Percentiles rank a stretch among this genome's conserved stretches.
phyloP scores from a whole-genome alignment of 345 rosid genomes.

The Erysimum cheiranthoides region DNA sequence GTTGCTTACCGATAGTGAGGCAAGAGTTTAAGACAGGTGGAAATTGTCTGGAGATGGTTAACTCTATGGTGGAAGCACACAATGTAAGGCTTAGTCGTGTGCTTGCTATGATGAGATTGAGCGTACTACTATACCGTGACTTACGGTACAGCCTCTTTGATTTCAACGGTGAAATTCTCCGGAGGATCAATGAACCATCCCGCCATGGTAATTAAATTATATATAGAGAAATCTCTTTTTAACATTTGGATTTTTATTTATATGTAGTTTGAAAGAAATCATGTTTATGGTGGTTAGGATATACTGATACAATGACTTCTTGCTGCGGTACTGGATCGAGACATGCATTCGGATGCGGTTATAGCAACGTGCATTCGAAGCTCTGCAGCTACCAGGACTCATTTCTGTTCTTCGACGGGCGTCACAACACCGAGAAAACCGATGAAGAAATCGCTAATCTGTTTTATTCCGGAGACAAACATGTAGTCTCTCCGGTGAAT shows the following conservation, averaged over 20 bases:
- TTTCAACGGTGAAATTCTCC: conserved; percentile 34
- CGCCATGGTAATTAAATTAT: conserved; percentile 16
- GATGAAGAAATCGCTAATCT: conserved; percentile 34
- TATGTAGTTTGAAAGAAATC: not conserved
- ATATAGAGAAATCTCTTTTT: not conserved
- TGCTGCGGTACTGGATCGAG: conserved; percentile 47
- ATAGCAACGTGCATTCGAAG: conserved; percentile 42
- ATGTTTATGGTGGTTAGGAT: conserved; percentile 27
- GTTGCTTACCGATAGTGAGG: conserved; percentile 41
- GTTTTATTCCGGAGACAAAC: conserved; percentile 39
- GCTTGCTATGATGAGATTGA: not conserved
- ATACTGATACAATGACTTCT: conserved; percentile 40
- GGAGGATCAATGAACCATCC: conserved; percentile 38
- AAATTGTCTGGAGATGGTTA: conserved; percentile 35
- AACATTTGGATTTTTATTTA: not conserved
- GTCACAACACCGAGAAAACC: conserved; percentile 48
- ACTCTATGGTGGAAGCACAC: conserved; percentile 37
- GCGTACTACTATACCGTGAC: conserved; percentile 1
- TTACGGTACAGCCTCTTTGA: conserved; percentile 41
- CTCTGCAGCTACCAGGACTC: conserved; percentile 42
- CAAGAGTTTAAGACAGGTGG: conserved; percentile 42
- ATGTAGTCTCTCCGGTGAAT: conserved; percentile 40
- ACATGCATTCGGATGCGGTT: conserved; percentile 46
- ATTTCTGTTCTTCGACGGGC: conserved; percentile 45
- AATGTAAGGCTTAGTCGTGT: conserved; percentile 28